Evolutionary conservation across 805 yeast species (phyloP).

Genomic region (Yarrowia keelungensis): DNA sequence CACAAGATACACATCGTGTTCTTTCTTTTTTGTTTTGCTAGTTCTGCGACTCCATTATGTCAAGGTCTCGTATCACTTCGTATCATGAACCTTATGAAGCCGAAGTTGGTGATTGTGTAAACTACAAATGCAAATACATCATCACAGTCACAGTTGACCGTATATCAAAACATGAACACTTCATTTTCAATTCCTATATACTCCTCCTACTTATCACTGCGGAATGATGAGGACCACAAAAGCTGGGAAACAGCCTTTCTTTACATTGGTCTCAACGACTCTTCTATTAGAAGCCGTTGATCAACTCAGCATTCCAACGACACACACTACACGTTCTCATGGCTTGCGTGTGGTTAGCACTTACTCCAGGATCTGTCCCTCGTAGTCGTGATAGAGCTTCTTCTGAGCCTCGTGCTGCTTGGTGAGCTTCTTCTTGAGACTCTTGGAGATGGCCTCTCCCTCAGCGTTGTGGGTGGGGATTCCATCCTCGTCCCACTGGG

Average conservation of each 20-base stretch:
- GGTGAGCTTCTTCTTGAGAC: conserved; percentile 79
- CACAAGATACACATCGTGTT: background rate
- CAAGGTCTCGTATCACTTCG: too few relatives aligned
- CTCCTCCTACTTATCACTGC: background rate
- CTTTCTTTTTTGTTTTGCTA: background rate
- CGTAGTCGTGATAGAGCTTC: conserved; percentile 76
- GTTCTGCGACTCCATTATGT: too few relatives aligned
- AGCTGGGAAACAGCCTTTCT: background rate
- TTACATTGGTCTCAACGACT: background rate
- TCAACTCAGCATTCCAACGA: background rate
- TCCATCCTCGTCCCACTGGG: conserved; percentile 86
- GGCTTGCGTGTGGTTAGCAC: background rate
- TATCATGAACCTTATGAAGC: too few relatives aligned
- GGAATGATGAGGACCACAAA: background rate
- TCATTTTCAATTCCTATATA: background rate
- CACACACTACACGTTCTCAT: background rate
- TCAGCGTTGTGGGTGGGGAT: conserved; percentile 75
- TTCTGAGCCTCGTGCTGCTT: conserved; percentile 83
- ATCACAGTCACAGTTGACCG: too few relatives aligned
- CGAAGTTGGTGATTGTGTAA: too few relatives aligned
- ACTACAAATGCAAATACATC: too few relatives aligned
- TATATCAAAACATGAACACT: background rate
- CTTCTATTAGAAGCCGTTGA: background rate
- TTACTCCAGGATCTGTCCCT: conserved; percentile 33
- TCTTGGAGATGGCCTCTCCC: conserved; percentile 81